Evolutionary conservation across 139 green algal species (phyloP), one percentile per base, ranked within the genome.

Genomic region (Volvox reticuliferus): DNA sequence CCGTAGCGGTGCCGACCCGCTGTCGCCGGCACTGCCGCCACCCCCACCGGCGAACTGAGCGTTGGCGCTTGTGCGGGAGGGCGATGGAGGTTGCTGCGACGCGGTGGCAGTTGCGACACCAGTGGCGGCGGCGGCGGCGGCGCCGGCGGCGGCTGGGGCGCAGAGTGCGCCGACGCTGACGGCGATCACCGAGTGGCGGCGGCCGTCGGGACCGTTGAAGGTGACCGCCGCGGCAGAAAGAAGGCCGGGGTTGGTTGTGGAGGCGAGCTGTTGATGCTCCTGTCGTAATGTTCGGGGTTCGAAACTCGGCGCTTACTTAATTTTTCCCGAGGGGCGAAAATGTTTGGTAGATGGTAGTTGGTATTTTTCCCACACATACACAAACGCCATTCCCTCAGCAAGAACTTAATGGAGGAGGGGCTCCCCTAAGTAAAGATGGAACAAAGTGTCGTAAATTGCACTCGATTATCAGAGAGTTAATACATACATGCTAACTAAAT

Each of bases 141-240:
- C 13, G 30, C 28, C 30, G 32, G 30, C 33, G 36, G 79, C 79
- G 36, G 79, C 79, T 26, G 22, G 21, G 75, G 12, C 13, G 78
- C 78, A 84, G 35, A 75, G 62, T 33, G 61, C n/a, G 32, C 55
- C 81, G 30, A 80, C 36, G 67, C 26, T 80, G 69, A 89, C 44
- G 37, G 85, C 85, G 69, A 89, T 14, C 69, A 37, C 69, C 19
- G 69, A 44, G 85, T 89, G 85, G 69, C 85, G 85, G 85, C 85
- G 85, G 37, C 85, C 85, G 68, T 89, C 85, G 1, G 85, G 85
- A 24, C 68, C 85, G 69, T 6, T 32, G 69, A 89, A 89, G 85
- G 28, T 73, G 36, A 50, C 26, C 68, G 85, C 85, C 36, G 85
- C 85, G 85, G 28, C 55, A 36, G 69, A 79, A 44, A 89, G 85